Evolutionary conservation across 345 rosid species (phyloP), one percentile per base, ranked within the genome.

Genomic region (Rhizophora mangle): DNA sequence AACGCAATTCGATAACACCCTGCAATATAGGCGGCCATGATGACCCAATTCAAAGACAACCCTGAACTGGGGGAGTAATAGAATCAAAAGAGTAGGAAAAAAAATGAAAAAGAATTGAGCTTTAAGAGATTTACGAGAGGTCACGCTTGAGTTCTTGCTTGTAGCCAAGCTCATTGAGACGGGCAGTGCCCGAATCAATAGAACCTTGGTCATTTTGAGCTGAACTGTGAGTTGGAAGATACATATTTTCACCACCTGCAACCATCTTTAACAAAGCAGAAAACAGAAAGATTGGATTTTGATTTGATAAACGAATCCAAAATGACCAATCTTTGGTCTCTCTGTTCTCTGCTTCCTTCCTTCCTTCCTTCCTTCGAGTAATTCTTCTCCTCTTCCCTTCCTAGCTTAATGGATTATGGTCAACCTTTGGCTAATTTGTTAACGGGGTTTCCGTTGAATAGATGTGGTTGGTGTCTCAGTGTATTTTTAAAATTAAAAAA

Each of bases 121-220:
- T 49, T 59, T 36, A 20, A 75, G 81, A 64, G 46, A 27, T 74
- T 82, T 83, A 91, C 96, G 95, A 94, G 79, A 94, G 91, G 62
- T 91, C 92, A 39, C 97, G 98, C 84, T 91, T 91, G 68, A 94
- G 97, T 60, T 94, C 98, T 79, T 94, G 97, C 79, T 91, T 94
- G 88, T 94, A 94, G 47, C 98, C 98, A 58, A 94, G 95, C 83
- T 94, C 89, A 59, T 72, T 82, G 71, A 89, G 93, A 51, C 98
- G 96, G 63, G 85, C 68, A 74, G 82, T 86, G 67, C 98, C 95
- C 6, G 97, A 85, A 76, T 94, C 97, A 27, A 76, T 60, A 62
- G 66, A 47, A 53, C 37, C 67, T 52, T 19, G 34, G 21, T 76
- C 81, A 29, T 83, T 73, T 68, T 49, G 59, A 7, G 67, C 63